A percentile compares a stretch with the other conserved stretches of the same genome.
Conservation (phyloP, 345 rosid species). For the Linum tenue region DNA sequence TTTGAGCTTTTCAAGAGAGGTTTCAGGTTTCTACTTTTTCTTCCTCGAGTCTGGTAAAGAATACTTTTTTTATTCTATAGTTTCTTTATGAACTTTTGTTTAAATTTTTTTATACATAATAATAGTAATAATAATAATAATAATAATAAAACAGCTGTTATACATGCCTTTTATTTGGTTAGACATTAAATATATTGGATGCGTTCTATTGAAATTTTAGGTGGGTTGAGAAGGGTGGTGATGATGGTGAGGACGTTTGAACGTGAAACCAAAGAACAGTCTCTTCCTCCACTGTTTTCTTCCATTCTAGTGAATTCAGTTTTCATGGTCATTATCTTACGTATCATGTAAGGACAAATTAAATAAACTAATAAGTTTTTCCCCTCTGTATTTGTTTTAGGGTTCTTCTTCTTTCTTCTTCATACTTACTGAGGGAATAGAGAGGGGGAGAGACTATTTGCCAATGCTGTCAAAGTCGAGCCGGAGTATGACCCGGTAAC, state of each 20-base stretch:
- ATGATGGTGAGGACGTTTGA: background rate
- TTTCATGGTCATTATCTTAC: background rate
- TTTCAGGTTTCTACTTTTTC: too few species aligned
- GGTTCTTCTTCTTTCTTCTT: too few species aligned
- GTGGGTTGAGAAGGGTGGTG: conserved; percentile 11
- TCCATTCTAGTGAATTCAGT: background rate
- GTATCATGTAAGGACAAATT: background rate
- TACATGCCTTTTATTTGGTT: conserved; percentile 36
- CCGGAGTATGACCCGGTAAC: too few species aligned
- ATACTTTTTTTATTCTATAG: conserved; percentile 21
- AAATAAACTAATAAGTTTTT: too few species aligned
- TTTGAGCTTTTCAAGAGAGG: too few species aligned
- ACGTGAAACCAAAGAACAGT: too few species aligned
- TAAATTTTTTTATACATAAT: conserved; percentile 12
- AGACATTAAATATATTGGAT: conserved; percentile 53
- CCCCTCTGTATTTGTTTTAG: too few species aligned
- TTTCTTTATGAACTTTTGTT: conserved; percentile 21
- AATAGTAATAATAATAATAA: conserved; percentile 19
- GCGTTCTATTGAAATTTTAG: conserved; percentile 46
- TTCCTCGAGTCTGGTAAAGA: too few species aligned
- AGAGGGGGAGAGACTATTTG: conserved; percentile 7
- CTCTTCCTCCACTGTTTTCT: background rate
- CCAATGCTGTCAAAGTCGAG: too few species aligned
- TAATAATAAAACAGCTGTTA: conserved; percentile 17
- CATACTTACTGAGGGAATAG: too few species aligned